phyloP scores from a whole-genome alignment of 768 basidiomycete species.

The Lentinula boryana region DNA sequence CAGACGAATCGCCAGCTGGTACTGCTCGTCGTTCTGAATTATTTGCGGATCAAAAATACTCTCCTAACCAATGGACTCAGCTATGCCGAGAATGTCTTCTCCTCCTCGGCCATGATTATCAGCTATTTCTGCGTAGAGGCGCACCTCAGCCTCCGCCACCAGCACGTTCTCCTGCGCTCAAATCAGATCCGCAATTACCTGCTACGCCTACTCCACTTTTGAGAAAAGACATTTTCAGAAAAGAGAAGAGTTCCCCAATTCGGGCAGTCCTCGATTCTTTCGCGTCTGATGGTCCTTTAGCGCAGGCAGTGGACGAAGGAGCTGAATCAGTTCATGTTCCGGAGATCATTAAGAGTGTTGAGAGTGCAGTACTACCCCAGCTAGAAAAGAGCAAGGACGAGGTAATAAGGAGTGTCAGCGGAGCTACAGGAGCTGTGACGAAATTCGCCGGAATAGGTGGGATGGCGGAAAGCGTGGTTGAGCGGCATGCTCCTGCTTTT shows the following conservation, averaged over 20 bases:
- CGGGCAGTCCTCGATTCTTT: constrained; percentile 48
- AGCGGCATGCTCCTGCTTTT: constrained; percentile 23
- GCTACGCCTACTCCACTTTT: constrained; percentile 30
- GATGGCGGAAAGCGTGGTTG: neutral
- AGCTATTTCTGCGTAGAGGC: constrained; percentile 57
- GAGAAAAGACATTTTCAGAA: constrained; percentile 42
- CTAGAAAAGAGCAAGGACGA: constrained; percentile 14
- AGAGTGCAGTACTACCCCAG: constrained; percentile 11
- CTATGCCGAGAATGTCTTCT: constrained; percentile 55
- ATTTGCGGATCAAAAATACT: constrained; percentile 65
- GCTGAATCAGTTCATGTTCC: constrained; percentile 39
- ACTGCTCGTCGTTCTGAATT: constrained; percentile 44
- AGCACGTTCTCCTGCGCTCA: constrained; percentile 13
- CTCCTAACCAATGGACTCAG: constrained; percentile 57
- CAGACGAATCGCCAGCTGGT: constrained; percentile 33
- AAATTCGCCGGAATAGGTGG: constrained; percentile 9
- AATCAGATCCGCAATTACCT: constrained; percentile 21
- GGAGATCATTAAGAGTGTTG: constrained; percentile 42
- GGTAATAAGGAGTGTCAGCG: constrained; percentile 15
- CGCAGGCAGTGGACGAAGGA: constrained; percentile 43
- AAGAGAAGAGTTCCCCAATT: constrained; percentile 41
- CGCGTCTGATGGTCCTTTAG: constrained; percentile 53
- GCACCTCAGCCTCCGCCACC: constrained; percentile 22
- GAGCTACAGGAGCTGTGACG: constrained; percentile 8
- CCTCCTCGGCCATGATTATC: constrained; percentile 64